A percentile compares a stretch with the other conserved stretches of the same genome.
Conservation (phyloP, 768 basidiomycete genomes). For the Suillus alpinus region DNA sequence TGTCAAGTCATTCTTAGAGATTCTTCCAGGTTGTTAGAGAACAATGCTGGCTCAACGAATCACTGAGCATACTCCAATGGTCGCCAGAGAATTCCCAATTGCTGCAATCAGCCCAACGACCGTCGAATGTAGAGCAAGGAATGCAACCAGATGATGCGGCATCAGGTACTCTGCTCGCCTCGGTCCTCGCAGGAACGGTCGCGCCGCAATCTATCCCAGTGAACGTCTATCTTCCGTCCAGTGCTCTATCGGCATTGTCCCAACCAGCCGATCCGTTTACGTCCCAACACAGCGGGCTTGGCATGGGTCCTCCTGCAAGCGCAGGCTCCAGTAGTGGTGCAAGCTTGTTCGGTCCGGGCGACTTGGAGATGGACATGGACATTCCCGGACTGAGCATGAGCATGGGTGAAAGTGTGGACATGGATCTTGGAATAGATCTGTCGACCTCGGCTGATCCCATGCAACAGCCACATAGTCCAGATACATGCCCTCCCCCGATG, state of each 20-base stretch:
- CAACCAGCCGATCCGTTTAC: conserved; percentile 7
- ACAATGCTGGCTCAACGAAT: conserved; percentile 83
- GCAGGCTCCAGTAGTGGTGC: conserved; percentile 20
- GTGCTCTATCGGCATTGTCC: conserved; percentile 22
- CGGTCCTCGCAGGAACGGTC: conserved; percentile 58
- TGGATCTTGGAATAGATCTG: conserved; percentile 26
- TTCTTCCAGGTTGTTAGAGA: conserved; percentile 63
- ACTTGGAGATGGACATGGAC: conserved; percentile 35
- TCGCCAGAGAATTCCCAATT: conserved; percentile 38
- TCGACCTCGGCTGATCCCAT: conserved; percentile 10
- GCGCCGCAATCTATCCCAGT: conserved; percentile 53
- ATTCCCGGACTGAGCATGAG: conserved; percentile 35
- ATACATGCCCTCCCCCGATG: conserved; percentile 40
- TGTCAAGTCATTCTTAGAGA: conserved; percentile 1
- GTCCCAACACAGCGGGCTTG: conserved; percentile 19
- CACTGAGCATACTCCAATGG: conserved; percentile 62
- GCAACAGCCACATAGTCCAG: not conserved
- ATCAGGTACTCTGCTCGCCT: conserved; percentile 57
- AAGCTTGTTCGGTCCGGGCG: conserved; percentile 30
- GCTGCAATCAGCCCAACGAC: not conserved
- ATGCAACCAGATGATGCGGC: conserved; percentile 25
- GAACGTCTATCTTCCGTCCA: conserved; percentile 58
- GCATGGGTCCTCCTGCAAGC: conserved; percentile 22
- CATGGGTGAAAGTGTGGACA: conserved; percentile 30
- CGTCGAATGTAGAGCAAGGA: conserved; percentile 23